phyloP scores from a whole-genome alignment of 352 stramenopile genomes.

The Phytophthora ramorum region DNA sequence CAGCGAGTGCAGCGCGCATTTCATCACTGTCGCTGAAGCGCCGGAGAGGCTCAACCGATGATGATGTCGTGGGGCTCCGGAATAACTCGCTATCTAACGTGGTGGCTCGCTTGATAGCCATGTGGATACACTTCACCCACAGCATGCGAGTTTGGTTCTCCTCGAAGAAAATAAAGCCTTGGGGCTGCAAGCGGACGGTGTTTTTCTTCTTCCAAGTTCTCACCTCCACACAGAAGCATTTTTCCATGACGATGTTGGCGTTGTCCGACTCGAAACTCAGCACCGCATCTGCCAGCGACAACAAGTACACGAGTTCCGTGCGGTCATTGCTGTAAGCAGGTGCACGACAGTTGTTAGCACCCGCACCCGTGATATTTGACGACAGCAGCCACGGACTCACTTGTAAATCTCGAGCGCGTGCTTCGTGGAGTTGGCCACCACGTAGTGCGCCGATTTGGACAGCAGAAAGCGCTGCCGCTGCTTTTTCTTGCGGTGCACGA shows the following conservation, averaged over 20 bases:
- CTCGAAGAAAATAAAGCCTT: constrained; percentile 79
- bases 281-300: constrained; percentile 62
- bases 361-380: background rate
- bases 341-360: background rate
- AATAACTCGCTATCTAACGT: constrained; percentile 52
- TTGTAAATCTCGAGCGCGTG: constrained; percentile 70
- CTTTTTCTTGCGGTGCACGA: constrained; percentile 72
- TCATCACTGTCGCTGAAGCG: constrained; percentile 33
- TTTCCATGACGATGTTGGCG: constrained; percentile 72
- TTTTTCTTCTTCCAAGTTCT: constrained; percentile 76
- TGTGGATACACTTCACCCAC: constrained; percentile 83
- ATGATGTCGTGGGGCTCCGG: constrained; percentile 24
- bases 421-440: constrained; percentile 60
- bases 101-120: constrained; percentile 64
- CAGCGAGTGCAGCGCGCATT: constrained; percentile 13
- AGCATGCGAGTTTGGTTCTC: constrained; percentile 73
- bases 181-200: constrained; percentile 59
- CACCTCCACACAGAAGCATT: constrained; percentile 79
- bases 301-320: constrained; percentile 60
- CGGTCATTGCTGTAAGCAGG: constrained; percentile 51
- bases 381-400: constrained; percentile 22
- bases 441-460: constrained; percentile 50
- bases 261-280: constrained; percentile 78
- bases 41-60: constrained; percentile 18
- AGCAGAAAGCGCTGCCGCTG: constrained; percentile 58